phyloP scores from a whole-genome alignment of 164 flowering plant species.

The Tinospora cordifolia region DNA sequence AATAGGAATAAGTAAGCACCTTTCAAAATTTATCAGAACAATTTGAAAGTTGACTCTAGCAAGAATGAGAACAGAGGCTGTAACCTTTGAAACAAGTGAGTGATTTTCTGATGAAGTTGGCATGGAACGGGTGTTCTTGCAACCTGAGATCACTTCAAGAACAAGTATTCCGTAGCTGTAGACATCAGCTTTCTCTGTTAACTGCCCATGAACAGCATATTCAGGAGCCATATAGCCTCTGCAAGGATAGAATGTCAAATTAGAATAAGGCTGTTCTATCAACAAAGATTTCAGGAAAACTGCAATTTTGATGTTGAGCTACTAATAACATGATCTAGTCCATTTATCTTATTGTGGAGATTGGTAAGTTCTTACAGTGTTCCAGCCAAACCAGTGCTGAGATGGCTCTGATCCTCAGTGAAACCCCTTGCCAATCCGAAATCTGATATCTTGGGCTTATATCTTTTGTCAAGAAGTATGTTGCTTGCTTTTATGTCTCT shows the following conservation, averaged over 20 bases:
- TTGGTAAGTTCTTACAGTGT: neutral
- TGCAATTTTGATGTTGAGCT: neutral
- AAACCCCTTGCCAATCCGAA: neutral
- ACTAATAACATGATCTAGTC: no score
- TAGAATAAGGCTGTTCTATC: neutral
- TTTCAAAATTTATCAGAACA: neutral
- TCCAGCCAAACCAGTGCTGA: conserved; percentile 7
- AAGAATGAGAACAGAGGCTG: neutral
- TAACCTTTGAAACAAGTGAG: neutral
- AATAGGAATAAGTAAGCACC: neutral
- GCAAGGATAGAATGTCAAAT: neutral
- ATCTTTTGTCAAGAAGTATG: conserved; percentile 4
- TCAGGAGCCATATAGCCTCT: conserved; percentile 5
- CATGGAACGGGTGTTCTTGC: neutral
- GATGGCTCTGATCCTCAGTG: neutral
- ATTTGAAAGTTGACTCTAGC: neutral
- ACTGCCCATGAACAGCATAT: conserved; percentile 1
- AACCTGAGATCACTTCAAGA: neutral
- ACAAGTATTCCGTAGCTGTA: neutral
- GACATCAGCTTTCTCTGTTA: conserved; percentile 1
- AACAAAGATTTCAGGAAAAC: neutral
- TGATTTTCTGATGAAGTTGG: neutral
- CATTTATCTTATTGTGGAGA: no score
- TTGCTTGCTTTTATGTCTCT: conserved; percentile 3
- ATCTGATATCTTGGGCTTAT: conserved; percentile 3